Evolutionary conservation across 2,329 filamentous ascomycete species (phyloP), one percentile per base, ranked within the genome.

Genomic region (Xylaria polymorpha): DNA sequence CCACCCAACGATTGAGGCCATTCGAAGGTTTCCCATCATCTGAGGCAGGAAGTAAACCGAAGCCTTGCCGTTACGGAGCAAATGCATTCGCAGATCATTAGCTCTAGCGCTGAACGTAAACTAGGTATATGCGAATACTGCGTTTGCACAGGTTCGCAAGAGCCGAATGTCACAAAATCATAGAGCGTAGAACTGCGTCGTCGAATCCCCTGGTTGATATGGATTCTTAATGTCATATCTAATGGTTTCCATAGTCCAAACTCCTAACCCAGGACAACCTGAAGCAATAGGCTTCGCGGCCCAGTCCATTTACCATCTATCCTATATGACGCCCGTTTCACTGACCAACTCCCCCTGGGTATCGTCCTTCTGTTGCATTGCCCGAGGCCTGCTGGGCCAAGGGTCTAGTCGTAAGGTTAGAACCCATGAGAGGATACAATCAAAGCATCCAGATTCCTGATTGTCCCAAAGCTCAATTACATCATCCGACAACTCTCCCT

Each of bases 241-340:
- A 62, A 29, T 59, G 25, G 39, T 61, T 53, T 41, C 44, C 62
- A 15, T 8, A 57, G 25, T 29, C 68, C 22, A 37, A 71, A 64
- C 69, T 62, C 69, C 66, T 35, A 43, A 25, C 59, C 48, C 39
- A 43, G 48, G 51, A 56, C n/a, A 32, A 41, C 25, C 9, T 18
- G 46, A 67, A 55, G 64, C 64, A 46, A 56, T 8, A 56, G 59
- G 55, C 64, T 61, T 56, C 43, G 39, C 18, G 48, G 64, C 57
- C 53, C 35, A 20, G 44, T 46, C 58, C 62, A 10, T 58, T 41
- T 53, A 64, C 29, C 37, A 15, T 68, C 61, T 70, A 65, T 70
- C 57, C 60, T 37, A n/a, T 37, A n/a, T 61, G 60, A 70, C 60
- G 61, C 61, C 60, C 25, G 32, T 48, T 51, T 64, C 41, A 57